Base-by-base conservation (phyloP, 108 stramenopile species). In the Skeletonema tropicum region DNA sequence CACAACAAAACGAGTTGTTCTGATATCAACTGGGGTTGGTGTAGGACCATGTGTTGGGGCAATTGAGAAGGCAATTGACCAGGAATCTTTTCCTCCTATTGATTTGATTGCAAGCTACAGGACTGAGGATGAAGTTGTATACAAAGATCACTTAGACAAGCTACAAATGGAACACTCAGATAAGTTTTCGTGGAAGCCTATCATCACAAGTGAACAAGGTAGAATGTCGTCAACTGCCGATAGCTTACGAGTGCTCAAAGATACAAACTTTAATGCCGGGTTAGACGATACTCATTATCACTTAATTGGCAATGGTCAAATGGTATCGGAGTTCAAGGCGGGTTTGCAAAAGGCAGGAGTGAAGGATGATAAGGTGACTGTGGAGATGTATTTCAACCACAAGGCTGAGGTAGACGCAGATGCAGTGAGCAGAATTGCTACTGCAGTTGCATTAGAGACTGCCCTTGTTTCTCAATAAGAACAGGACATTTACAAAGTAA, bases 371-470 rank as follows among this genome's bases (percentile, higher is more conserved):
- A 45, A 59, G n/a, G 76, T 87, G 11, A 87, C 83, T 23, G 46
- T 73, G 12, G 86, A 87, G 72, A 61, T 55, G 31, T 87, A 87
- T 45, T 87, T 87, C 60, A 78, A 84, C 73, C 83, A 84, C 64
- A 69, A 57, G 48, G 76, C 74, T 1, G 58, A 70, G 58, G 32
- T 71, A 4, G 49, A 77, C 19, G 31, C 35, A 35, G 59, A 31
- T 29, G 80, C 66, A 38, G 63, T 76, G n/a, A 17, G 69, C n/a
- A 57, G 31, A 33, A 82, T 82, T 55, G 52, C 74, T 46, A 4
- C 64, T 39, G 71, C 77, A 21, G 55, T 72, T 30, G 26, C 75
- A 30, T 30, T 39, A 57, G 57, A 48, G 49, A 21, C 39, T 31
- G n/a, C 21, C 32, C 29, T 29, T 49, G 48, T 49, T 49, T 17